Evolutionary conservation across 2,329 filamentous ascomycete species (phyloP).

Genomic region (Botrytis elliptica): DNA sequence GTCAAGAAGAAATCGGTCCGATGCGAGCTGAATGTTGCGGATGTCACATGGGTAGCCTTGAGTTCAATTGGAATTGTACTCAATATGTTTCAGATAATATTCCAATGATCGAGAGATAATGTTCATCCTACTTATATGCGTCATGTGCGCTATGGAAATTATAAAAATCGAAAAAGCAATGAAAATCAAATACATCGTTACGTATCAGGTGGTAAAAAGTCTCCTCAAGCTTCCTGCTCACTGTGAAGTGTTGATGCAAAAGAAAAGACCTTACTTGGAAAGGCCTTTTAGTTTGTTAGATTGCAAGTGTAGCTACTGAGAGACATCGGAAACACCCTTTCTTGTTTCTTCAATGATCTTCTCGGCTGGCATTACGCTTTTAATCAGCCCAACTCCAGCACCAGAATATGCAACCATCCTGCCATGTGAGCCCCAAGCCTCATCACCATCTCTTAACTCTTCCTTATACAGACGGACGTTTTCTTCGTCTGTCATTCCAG

Average conservation of each 20-base stretch:
- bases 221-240: neutral
- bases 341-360: constrained; percentile 47
- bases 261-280: neutral
- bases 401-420: constrained; percentile 63
- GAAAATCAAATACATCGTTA: neutral
- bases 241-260: neutral
- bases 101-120: too few relatives aligned
- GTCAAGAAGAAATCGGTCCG: neutral
- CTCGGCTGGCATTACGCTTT: constrained; percentile 47
- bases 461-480: constrained; percentile 43
- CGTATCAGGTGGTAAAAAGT: neutral
- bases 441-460: constrained; percentile 50
- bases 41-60: neutral
- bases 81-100: neutral
- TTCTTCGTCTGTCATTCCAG: constrained; percentile 42
- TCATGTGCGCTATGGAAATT: neutral
- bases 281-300: neutral
- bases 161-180: neutral
- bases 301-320: neutral
- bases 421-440: constrained; percentile 50
- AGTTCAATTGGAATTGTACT: neutral
- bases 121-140: neutral
- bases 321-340: neutral
- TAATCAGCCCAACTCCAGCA: constrained; percentile 59
- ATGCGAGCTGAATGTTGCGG: too few relatives aligned